A percentile compares a stretch with the other conserved stretches of the same genome.
phyloP scores from a whole-genome alignment of 768 basidiomycete genomes.

The Floccularia luteovirens region DNA sequence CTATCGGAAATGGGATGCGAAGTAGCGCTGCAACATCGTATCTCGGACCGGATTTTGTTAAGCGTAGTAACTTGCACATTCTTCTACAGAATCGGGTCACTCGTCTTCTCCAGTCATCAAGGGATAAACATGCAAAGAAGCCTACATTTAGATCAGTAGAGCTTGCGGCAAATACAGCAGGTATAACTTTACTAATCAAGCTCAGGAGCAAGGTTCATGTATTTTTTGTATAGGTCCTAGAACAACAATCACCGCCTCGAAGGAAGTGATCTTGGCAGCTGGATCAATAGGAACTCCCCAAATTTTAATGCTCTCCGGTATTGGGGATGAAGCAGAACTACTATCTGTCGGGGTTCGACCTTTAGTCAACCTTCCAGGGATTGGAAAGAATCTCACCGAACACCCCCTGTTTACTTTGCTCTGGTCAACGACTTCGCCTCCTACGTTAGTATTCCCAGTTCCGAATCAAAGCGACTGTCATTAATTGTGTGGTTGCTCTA shows the following conservation, averaged over 20 bases:
- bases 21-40: slow-evolving; percentile 18
- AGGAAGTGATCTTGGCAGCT: slow-evolving; percentile 45
- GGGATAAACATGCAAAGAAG: background rate
- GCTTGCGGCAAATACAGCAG: background rate
- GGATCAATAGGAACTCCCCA: slow-evolving; percentile 29
- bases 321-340: slow-evolving; percentile 20
- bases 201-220: slow-evolving; percentile 1
- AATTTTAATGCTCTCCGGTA: slow-evolving; percentile 27
- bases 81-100: slow-evolving; percentile 18
- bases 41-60: slow-evolving; percentile 11
- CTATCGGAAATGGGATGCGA: slow-evolving; percentile 12
- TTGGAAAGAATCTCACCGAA: slow-evolving; percentile 29
- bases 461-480: background rate
- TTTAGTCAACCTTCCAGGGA: slow-evolving; percentile 22
- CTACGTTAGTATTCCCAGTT: slow-evolving; percentile 10
- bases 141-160: slow-evolving; percentile 5
- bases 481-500: background rate
- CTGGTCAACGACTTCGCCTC: slow-evolving; percentile 20
- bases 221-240: background rate
- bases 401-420: slow-evolving; percentile 18
- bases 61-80: slow-evolving; percentile 20
- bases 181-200: slow-evolving; percentile 6
- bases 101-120: slow-evolving; percentile 8
- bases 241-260: slow-evolving; percentile 23
- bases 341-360: slow-evolving; percentile 15